These are phyloP conservation scores for Pleurotus sapidus DNA, from an alignment of 768 basidiomycete genomes.

Conservation along the genomic window DNA sequence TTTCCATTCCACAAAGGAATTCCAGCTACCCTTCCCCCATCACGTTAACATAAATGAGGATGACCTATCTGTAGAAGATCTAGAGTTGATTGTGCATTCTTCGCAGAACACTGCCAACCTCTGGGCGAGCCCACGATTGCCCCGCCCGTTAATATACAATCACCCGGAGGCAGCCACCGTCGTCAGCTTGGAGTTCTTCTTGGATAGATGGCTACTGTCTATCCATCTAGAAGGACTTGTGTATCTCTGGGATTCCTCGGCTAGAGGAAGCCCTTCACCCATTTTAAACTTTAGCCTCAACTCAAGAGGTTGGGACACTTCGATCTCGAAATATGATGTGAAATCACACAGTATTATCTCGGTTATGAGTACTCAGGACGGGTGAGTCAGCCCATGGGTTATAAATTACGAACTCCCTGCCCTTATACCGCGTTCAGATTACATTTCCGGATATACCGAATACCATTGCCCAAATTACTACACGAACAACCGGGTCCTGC, in stretches of 20 bases:
- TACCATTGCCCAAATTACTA: slow-evolving; percentile 8
- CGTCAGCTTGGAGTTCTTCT: background rate
- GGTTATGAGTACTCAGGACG: slow-evolving; percentile 19
- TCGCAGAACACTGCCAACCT: background rate
- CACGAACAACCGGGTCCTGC: slow-evolving; percentile 11
- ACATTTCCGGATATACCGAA: slow-evolving; percentile 17
- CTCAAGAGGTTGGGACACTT: slow-evolving; percentile 18
- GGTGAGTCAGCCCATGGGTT: slow-evolving; percentile 16
- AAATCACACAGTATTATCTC: slow-evolving; percentile 20
- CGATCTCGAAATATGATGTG: slow-evolving; percentile 18
- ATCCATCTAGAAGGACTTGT: background rate
- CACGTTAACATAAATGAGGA: background rate
- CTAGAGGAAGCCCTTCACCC: background rate
- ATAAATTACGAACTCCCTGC: too few relatives aligned
- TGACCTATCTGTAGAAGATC: background rate
- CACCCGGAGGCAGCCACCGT: background rate
- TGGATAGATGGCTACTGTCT: slow-evolving; percentile 6
- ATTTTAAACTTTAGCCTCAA: slow-evolving; percentile 1
- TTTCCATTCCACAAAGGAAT: background rate
- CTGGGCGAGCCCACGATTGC: background rate
- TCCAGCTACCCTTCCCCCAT: background rate
- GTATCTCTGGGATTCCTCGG: background rate
- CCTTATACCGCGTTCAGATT: too few relatives aligned
- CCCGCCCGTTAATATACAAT: background rate
- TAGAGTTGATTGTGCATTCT: background rate